Evolutionary conservation across 2,329 filamentous ascomycete species (phyloP), one percentile per base, ranked within the genome.

Genomic region (Davidsoniella virescens): DNA sequence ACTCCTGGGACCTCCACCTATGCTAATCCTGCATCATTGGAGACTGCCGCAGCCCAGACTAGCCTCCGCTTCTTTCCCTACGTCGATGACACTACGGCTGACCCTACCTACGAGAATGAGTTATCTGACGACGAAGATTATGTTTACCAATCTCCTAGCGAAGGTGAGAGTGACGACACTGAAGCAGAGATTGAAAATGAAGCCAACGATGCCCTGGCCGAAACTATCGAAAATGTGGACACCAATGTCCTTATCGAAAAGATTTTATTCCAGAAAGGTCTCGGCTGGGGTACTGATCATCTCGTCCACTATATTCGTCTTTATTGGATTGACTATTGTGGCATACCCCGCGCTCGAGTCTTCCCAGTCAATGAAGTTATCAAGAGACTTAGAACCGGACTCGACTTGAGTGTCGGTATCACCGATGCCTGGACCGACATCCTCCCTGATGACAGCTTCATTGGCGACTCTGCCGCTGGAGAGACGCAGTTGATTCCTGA

Each of bases 241-340:
- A 9, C 26, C 5, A 2, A 33, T 33, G 10, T 33, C 5, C 26
- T 33, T 33, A 33, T 33, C 26, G 6, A 33, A 33, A 33, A 33
- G 26, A 33, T 33, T 33, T 8, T 33, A 12, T 12, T 10, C 26
- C 26, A 33, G 26, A 10, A 8, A 33, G 26, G 26, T 12, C 26
- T 33, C 7, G n/a, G 9, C 14, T 41, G 26, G 26, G 10, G 6
- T 8, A 8, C 10, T 12, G 26, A 20, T 12, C 4, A 47, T 17
- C 26, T 37, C 3, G 33, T 54, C 29, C 40, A 80, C 54, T 88
- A 80, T 58, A 63, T 93, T 16, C 79, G 84, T 54, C 67, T 90
- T 10, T 81, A 83, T 62, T 93, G 82, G 78, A 67, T 83, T 20
- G 86, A 93, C 62, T 82, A 84, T 62, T 86, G 84, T n/a, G 76